These are phyloP conservation scores for Xylariaceae sp. DNA, from an alignment of 2,329 filamentous ascomycete species.

Conservation along the genomic window DNA sequence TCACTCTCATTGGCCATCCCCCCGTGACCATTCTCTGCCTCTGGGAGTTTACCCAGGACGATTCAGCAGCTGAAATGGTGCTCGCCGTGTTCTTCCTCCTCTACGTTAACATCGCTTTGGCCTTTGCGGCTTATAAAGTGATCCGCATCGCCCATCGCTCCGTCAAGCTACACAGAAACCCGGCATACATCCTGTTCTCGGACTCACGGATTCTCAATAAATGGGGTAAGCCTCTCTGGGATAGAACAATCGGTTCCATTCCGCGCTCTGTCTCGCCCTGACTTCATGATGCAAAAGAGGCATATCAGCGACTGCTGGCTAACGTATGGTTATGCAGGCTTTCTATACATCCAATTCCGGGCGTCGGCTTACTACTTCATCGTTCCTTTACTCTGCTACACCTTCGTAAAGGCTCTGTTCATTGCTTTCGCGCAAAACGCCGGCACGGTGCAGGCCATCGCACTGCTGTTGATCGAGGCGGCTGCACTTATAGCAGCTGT, in stretches of 20 bases:
- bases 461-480: conserved; percentile 75
- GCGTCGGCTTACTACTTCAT: conserved; percentile 96
- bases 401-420: conserved; percentile 82
- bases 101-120: conserved; percentile 68
- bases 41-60: conserved; percentile 83
- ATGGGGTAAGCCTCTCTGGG: conserved; percentile 49
- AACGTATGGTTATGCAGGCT: conserved; percentile 58
- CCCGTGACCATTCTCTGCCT: conserved; percentile 85
- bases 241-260: no score
- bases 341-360: conserved; percentile 94
- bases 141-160: conserved; percentile 83
- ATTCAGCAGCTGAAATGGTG: conserved; percentile 80
- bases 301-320: no score
- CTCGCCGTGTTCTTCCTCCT: conserved; percentile 85
- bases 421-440: conserved; percentile 70
- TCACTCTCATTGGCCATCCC: conserved; percentile 84
- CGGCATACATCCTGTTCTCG: conserved; percentile 93
- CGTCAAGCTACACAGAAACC: conserved; percentile 87
- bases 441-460: conserved; percentile 69
- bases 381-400: conserved; percentile 68
- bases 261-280: no score
- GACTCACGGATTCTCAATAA: conserved; percentile 92
- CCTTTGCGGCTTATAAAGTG: conserved; percentile 84
- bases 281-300: no score
- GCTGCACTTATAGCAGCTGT: conserved; percentile 68